Base-by-base conservation (phyloP, 2,329 filamentous ascomycete species). In the Fusarium coffeatum region DNA sequence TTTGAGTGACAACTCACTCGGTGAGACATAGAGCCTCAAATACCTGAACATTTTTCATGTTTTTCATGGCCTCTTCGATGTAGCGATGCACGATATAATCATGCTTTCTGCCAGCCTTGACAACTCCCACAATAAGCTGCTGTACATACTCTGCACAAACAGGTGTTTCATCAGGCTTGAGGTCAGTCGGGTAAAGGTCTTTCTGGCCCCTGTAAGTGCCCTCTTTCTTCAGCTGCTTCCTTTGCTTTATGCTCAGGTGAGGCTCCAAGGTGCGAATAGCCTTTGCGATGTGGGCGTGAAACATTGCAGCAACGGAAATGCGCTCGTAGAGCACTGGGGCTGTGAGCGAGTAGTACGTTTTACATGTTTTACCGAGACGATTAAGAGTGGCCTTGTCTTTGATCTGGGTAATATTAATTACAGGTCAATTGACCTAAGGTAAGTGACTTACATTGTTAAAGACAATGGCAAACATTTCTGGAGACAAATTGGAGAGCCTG, bases 191-290 rank as follows among this genome's bases (percentile, higher is more conserved):
- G 5, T 53, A 74, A 1, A 22, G 2, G 2, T 63, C 41, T 25
- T 69, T 58, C 15, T 68, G 70, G 6, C 66, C 60, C 9, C 43
- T 59, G 27, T 71, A 71, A 6, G 56, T 61, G 3, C 68, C 68
- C 13, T 69, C 56, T 8, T 55, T 66, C 37, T 60, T 72, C 18
- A 73, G 12, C 28, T 61, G 49, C 48, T 65, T 71, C 30, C 57
- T 68, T 27, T 72, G 69, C 1, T 55, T 23, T 4, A 64, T 66
- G 18, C 32, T 59, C 5, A 73, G 58, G 37, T 63, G 48, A 9
- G 64, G 69, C 34, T 71, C 69, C 13, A 72, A 41, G 8, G 59
- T 40, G 22, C 67, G 66, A 9, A 70, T 73, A 18, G 73, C 40
- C 32, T 65, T 66, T 23, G 28, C 40, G 8, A 73, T 72, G 32